These are phyloP conservation scores for Calonectria fujianensis DNA, from an alignment of 2,329 filamentous ascomycete species.

Conservation along the genomic window DNA sequence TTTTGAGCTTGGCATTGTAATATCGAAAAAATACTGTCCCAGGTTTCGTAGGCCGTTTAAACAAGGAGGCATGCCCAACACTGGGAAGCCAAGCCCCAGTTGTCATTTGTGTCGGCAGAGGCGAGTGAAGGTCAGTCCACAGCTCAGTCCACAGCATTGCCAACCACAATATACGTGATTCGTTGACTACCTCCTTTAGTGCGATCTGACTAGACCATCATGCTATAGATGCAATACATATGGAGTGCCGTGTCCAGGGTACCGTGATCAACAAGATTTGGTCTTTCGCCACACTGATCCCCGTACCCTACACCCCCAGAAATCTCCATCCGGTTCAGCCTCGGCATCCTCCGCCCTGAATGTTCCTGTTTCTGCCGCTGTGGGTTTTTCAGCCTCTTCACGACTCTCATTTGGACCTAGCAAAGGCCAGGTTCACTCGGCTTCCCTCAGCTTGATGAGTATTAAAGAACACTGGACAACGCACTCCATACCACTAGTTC, in stretches of 20 bases:
- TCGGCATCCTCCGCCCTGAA: neutral
- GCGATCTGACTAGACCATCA: neutral
- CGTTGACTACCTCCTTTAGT: neutral
- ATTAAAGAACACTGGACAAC: neutral
- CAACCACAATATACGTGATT: neutral
- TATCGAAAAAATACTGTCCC: too few relatives aligned
- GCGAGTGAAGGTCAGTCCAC: neutral
- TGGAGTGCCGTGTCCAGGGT: constrained; percentile 6
- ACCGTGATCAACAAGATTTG: neutral
- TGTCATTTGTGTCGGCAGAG: constrained; percentile 4
- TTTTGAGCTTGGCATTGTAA: too few relatives aligned
- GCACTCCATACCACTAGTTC: neutral
- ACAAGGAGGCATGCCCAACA: neutral
- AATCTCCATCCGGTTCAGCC: too few relatives aligned
- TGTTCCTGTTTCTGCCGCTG: neutral
- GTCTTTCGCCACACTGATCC: neutral
- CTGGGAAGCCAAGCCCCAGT: neutral
- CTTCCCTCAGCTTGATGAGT: too few relatives aligned
- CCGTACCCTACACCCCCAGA: neutral
- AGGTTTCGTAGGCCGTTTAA: too few relatives aligned
- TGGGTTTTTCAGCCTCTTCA: too few relatives aligned
- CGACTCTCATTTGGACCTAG: neutral
- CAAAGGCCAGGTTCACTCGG: neutral
- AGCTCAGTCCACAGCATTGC: neutral
- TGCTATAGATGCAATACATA: neutral